These are phyloP conservation scores for Wickerhamiella cacticola DNA, from an alignment of 805 yeast genomes.

Conservation along the genomic window DNA sequence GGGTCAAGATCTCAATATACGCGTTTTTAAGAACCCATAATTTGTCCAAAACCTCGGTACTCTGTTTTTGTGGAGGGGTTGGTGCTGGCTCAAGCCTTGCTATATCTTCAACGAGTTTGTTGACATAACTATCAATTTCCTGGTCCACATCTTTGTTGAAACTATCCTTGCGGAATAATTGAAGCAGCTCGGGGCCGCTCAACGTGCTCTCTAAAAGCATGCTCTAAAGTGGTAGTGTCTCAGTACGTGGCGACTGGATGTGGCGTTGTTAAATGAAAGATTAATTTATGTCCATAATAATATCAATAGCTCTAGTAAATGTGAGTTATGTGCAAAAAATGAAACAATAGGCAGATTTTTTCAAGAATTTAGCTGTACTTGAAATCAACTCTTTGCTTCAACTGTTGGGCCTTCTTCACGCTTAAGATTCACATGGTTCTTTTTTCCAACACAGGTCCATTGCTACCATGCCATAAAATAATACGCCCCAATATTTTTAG, in stretches of 20 bases:
- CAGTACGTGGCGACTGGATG: background rate
- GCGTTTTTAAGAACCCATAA: conserved; percentile 8
- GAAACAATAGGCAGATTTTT: too few species aligned
- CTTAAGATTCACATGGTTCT: too few species aligned
- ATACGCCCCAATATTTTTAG: too few species aligned
- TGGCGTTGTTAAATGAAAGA: too few species aligned
- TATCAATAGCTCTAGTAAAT: too few species aligned
- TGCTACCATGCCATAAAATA: background rate
- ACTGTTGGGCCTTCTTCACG: too few species aligned
- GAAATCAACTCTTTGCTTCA: too few species aligned
- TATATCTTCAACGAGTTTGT: background rate
- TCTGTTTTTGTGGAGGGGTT: background rate
- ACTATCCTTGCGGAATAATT: background rate
- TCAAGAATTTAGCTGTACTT: too few species aligned
- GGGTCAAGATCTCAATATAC: conserved; percentile 1
- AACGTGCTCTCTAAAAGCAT: too few species aligned
- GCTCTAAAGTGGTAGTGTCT: background rate
- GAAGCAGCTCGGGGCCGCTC: background rate
- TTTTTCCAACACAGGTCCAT: too few species aligned
- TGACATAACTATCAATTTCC: background rate
- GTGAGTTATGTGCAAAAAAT: background rate
- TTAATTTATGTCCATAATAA: too few species aligned
- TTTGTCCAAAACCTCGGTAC: background rate
- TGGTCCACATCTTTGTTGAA: background rate
- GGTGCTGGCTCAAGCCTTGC: background rate